Percentiles rank a stretch among this genome's conserved stretches.
phyloP scores from a whole-genome alignment of 2,329 filamentous ascomycete species.

The Didymosphaeria variabile region DNA sequence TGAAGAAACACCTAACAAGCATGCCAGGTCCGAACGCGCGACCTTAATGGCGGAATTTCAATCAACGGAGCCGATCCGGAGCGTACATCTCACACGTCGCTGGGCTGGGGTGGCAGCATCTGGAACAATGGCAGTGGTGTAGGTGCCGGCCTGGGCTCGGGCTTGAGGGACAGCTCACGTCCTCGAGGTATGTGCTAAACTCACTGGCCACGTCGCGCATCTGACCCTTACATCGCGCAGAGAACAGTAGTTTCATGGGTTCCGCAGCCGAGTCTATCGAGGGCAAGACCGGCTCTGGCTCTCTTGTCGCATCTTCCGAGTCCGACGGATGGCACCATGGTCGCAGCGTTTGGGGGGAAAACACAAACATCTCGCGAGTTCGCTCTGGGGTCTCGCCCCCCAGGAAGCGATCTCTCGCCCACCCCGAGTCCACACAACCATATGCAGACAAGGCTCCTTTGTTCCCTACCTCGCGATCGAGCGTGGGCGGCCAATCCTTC shows the following conservation, averaged over 20 bases:
- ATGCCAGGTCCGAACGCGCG: conserved; percentile 43
- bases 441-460: conserved; percentile 41
- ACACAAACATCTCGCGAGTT: conserved; percentile 39
- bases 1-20: conserved; percentile 17
- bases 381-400: conserved; percentile 49
- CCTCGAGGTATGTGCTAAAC: conserved; percentile 38
- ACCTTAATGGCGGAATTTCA: conserved; percentile 38
- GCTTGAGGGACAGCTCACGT: conserved; percentile 43
- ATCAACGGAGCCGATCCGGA: conserved; percentile 42
- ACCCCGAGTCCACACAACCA: conserved; percentile 44
- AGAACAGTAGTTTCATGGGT: conserved; percentile 38
- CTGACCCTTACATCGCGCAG: conserved; percentile 34
- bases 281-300: conserved; percentile 73
- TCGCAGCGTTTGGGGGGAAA: conserved; percentile 68
- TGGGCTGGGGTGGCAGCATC: conserved; percentile 47
- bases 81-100: conserved; percentile 34
- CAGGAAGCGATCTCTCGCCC: conserved; percentile 50
- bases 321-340: conserved; percentile 69
- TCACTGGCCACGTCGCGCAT: not conserved
- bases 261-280: conserved; percentile 51
- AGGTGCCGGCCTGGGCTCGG: conserved; percentile 39
- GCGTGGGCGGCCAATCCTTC: conserved; percentile 32
- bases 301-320: conserved; percentile 74
- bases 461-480: conserved; percentile 36
- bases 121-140: conserved; percentile 43